Base-by-base conservation (phyloP, 768 basidiomycete genomes). In the Pleurotus tuoliensis region DNA sequence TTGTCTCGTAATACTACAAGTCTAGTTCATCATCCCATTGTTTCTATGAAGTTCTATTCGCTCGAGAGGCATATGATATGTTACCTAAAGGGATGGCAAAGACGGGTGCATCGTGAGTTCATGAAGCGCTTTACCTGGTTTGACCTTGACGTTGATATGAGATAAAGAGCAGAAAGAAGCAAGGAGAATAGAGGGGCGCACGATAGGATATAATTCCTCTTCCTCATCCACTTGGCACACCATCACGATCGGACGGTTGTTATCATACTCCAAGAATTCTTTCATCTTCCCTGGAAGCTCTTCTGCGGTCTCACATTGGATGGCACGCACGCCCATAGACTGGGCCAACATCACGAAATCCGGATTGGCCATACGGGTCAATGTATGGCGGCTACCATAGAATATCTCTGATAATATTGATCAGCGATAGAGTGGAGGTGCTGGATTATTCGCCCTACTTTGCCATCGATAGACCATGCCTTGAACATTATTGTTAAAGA, bases 381-480 rank as follows among this genome's bases (percentile, higher is more conserved):
- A 94, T 16, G 95, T 94, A 72, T 98, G 94, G n/a, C 96, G 86
- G 34, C 86, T 80, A 56, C 94, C 90, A 72, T 98, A 99, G 80
- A 99, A 34, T 2, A 34, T 34, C 30, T 34, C 30, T 34, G 7
- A 3, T 9, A 9, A 34, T 34, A 4, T 34, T 8, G 1, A 9
- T 34, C 30, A 34, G 30, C 11, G 30, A 34, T 9, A 34, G 1
- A 8, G 30, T 9, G 30, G 30, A 9, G 30, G 30, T 34, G 8
- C 8, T 34, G 30, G 8, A 4, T 34, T 34, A 9, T 11, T 34
- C 41, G 40, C 9, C 16, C 67, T 58, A 93, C 92, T 92, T 81
- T 98, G 97, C 97, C 96, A 98, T 76, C 98, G 97, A 34, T 92
- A 75, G 11, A 98, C 97, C 97, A 99, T 99, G 53, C 97, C 97